Conservation (phyloP, 768 basidiomycete genomes). For the Hemileccinum impolitum region DNA sequence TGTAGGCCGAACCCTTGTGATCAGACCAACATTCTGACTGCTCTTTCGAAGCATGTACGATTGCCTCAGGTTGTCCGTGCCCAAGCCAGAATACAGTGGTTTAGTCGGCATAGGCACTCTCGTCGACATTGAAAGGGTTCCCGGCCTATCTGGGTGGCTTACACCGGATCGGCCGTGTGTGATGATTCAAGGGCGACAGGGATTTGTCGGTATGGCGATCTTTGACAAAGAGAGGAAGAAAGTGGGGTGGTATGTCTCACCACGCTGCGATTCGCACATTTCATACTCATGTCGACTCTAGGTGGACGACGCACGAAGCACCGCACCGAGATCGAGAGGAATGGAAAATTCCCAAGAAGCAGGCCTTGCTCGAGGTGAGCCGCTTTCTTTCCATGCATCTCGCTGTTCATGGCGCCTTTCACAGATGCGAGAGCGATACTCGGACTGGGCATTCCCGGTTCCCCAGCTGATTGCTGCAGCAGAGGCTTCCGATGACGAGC, state of each 20-base stretch:
- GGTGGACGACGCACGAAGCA: conserved; percentile 31
- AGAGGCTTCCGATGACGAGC: conserved; percentile 11
- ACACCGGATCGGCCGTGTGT: conserved; percentile 24
- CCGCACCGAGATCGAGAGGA: conserved; percentile 26
- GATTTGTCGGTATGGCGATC: conserved; percentile 26
- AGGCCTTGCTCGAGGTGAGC: conserved; percentile 18
- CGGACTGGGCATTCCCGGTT: conserved; percentile 27
- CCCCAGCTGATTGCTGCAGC: conserved; percentile 24
- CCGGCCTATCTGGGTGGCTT: conserved; percentile 20
- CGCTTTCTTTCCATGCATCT: not conserved
- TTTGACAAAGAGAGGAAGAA: conserved; percentile 25
- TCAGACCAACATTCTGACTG: not conserved
- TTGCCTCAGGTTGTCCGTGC: conserved; percentile 15
- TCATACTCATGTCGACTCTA: conserved; percentile 1
- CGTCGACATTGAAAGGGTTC: conserved; percentile 15
- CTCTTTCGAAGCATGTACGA: conserved; percentile 20
- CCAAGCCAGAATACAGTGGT: conserved; percentile 29
- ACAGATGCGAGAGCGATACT: conserved; percentile 26
- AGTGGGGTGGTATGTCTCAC: conserved; percentile 21
- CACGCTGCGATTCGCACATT: not conserved
- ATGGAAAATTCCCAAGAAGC: conserved; percentile 24
- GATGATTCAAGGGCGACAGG: conserved; percentile 26
- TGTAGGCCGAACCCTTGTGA: not conserved
- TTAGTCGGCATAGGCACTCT: conserved; percentile 23
- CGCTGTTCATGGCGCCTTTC: not conserved